These are phyloP conservation scores for Carallia pectinifolia DNA, from an alignment of 345 rosid genomes.

Conservation along the genomic window DNA sequence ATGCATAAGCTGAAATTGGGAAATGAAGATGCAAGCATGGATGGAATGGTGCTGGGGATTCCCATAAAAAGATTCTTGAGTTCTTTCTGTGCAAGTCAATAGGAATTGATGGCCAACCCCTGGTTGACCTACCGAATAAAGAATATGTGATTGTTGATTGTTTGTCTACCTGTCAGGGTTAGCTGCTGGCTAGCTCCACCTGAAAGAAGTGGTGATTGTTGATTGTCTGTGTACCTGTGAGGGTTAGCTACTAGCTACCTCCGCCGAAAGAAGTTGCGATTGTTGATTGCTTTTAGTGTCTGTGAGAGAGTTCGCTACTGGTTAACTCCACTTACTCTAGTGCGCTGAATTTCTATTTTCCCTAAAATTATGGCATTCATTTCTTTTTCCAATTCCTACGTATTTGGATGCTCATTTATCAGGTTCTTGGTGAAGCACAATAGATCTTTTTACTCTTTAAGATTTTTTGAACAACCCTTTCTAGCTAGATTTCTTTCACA, in stretches of 20 bases:
- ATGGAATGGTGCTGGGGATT: background rate
- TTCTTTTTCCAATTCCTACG: background rate
- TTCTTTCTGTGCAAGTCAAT: too few relatives aligned
- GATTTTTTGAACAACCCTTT: too few relatives aligned
- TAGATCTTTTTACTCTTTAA: too few relatives aligned
- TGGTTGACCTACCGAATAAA: constrained; percentile 45
- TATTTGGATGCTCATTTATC: background rate
- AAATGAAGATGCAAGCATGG: background rate
- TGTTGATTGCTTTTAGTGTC: constrained; percentile 15
- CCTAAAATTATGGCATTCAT: background rate
- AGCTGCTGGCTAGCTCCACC: constrained; percentile 32
- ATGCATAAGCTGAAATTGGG: background rate
- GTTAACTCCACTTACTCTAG: background rate
- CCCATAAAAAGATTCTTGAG: background rate
- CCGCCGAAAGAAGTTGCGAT: constrained; percentile 7
- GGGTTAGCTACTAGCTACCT: constrained; percentile 62
- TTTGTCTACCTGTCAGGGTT: constrained; percentile 17
- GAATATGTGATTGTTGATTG: background rate
- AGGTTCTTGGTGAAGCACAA: too few relatives aligned
- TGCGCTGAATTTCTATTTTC: background rate
- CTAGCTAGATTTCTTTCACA: too few relatives aligned
- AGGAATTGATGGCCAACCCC: constrained; percentile 41
- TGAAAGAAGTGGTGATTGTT: background rate
- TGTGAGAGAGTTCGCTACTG: background rate
- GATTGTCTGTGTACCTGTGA: constrained; percentile 9